phyloP scores from a whole-genome alignment of 805 yeast genomes.

The Debaryomyces maramus region DNA sequence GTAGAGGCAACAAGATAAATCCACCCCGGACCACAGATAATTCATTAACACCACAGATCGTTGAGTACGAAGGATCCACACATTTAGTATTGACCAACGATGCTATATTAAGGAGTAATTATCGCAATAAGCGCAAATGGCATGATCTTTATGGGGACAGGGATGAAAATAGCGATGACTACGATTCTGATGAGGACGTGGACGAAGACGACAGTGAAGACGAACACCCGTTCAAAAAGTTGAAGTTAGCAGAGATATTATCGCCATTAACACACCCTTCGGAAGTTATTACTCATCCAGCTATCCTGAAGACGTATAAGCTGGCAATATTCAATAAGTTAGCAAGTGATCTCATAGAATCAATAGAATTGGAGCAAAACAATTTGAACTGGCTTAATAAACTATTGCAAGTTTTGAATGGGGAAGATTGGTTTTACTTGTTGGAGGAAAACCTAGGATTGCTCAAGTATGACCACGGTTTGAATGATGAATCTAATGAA shows the following conservation, averaged over 20 bases:
- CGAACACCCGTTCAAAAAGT: slow-evolving; percentile 29
- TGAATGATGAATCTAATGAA: slow-evolving; percentile 26
- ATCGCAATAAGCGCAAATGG: slow-evolving; percentile 39
- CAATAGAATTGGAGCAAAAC: slow-evolving; percentile 79
- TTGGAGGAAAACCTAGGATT: slow-evolving; percentile 64
- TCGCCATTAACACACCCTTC: slow-evolving; percentile 80
- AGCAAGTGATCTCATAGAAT: slow-evolving; percentile 70
- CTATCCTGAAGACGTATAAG: slow-evolving; percentile 65
- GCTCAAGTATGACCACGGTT: slow-evolving; percentile 68
- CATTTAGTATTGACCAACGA: slow-evolving; percentile 40
- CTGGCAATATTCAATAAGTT: slow-evolving; percentile 50
- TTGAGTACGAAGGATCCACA: slow-evolving; percentile 37
- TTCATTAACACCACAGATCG: slow-evolving; percentile 32
- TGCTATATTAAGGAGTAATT: slow-evolving; percentile 26
- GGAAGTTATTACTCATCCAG: slow-evolving; percentile 71
- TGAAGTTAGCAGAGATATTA: slow-evolving; percentile 49
- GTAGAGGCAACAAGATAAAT: slow-evolving; percentile 35
- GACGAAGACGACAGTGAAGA: slow-evolving; percentile 17
- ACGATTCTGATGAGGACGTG: slow-evolving; percentile 8
- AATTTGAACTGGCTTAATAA: slow-evolving; percentile 70
- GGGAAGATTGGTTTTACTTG: slow-evolving; percentile 77
- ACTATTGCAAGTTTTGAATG: slow-evolving; percentile 75
- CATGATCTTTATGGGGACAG: slow-evolving; percentile 23
- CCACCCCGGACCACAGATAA: slow-evolving; percentile 15
- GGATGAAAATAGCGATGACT: slow-evolving; percentile 21